A percentile compares a stretch with the other conserved stretches of the same genome.
phyloP scores from a whole-genome alignment of 257 asterid genomes.

The Nemophila menziesii region DNA sequence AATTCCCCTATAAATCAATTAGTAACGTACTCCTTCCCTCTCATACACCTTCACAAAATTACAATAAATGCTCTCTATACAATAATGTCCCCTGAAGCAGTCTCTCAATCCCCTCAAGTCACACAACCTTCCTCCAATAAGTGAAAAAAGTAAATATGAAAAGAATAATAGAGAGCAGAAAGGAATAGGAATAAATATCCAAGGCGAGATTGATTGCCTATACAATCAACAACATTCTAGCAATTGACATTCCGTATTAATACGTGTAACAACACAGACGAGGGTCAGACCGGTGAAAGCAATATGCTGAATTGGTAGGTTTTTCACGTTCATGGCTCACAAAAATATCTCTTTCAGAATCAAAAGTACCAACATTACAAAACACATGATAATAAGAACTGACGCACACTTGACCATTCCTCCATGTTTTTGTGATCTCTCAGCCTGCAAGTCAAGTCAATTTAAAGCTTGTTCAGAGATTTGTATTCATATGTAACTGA shows the following conservation, averaged over 20 bases:
- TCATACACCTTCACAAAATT: constrained; percentile 9
- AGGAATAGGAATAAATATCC: constrained; percentile 1
- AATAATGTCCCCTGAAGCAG: constrained; percentile 24
- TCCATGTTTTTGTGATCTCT: constrained; percentile 80
- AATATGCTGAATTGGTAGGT: neutral
- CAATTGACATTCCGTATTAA: neutral
- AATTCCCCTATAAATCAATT: constrained; percentile 19
- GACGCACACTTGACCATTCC: constrained; percentile 97
- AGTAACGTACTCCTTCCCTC: constrained; percentile 13
- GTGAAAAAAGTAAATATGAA: constrained; percentile 2
- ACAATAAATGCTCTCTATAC: constrained; percentile 36
- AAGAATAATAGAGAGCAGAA: constrained; percentile 2
- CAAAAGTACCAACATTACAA: constrained; percentile 78
- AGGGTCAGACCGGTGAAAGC: constrained; percentile 2
- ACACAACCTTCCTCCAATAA: constrained; percentile 16
- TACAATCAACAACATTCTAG: neutral
- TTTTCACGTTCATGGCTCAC: constrained; percentile 16
- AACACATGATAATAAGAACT: constrained; percentile 79
- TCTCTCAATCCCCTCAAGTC: constrained; percentile 11
- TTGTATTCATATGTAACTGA: neutral
- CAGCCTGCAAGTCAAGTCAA: constrained; percentile 54
- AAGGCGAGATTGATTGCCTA: constrained; percentile 2
- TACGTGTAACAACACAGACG: neutral
- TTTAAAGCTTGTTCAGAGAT: constrained; percentile 5
- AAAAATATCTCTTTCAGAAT: constrained; percentile 68